Evolutionary conservation across 1,284 basidiomycete genomes (phyloP), one percentile per base, ranked within the genome.

Genomic region (Cutaneotrichosporon cyanovorans): DNA sequence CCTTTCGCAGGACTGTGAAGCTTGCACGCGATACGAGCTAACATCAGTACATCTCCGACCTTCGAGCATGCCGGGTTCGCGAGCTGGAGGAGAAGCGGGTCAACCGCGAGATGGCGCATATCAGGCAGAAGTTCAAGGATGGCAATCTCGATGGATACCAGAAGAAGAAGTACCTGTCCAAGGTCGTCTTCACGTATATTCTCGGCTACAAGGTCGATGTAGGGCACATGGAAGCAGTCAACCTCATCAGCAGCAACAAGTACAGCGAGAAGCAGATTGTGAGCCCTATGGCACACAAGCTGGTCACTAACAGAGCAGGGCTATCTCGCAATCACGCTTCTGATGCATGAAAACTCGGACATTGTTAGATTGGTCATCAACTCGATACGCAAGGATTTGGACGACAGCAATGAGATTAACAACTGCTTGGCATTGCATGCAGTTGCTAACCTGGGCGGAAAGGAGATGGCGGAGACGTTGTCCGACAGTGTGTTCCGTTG

Each of bases 191-290:
- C 76, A 97, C 95, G 16, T 97, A 96, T 65, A 98, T 99, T 58
- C 78, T 98, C 50, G 95, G 95, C 28, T 98, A 98, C 76, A 92
- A 92, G 72, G 92, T 98, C 60, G 95, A 99, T 66, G 81, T 98
- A 30, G 95, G 95, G 5, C 93, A 98, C 70, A 95, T 98, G 91
- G 93, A 98, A 66, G 93, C 95, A 12, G 87, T 98, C 60, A 96
- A 98, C 71, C 79, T 99, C 57, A 96, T 99, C 60, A 86, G 92
- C 32, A 92, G 88, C 65, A 75, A 81, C 37, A 97, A 95, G 66
- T 98, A 98, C 70, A 91, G 87, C 61, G 95, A 99, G 75, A 99
- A 99, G 74, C 95, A 99, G 74, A 98, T 99, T 58, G 93, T 93
- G 66, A 61, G 87, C 72, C n/a, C n/a, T n/a, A n/a, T n/a, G n/a